Evolutionary conservation across 2,329 filamentous ascomycete genomes (phyloP), one percentile per base, ranked within the genome.

Genomic region (Coniella lustricola): DNA sequence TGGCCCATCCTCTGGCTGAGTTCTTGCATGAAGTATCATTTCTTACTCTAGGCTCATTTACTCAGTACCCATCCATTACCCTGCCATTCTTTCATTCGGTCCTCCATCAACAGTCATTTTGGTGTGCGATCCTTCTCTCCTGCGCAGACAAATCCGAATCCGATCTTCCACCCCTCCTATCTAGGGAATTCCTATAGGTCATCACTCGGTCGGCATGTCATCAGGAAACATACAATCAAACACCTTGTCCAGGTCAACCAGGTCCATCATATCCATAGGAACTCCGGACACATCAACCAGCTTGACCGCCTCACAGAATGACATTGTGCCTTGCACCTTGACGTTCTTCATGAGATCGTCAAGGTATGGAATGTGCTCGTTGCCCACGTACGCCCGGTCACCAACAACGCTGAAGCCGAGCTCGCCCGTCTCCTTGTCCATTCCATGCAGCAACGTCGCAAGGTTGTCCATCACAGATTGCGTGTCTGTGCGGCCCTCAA

Each of bases 361-460:
- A n/a, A 71, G 55, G 44, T 69, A 75, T 1, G 57, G 54, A 39
- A 76, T 68, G 48, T 67, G 69, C 50, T 67, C 16, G 3, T 71
- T 71, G 32, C 72, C 63, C 36, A 69, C 63, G 1, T 66, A 54
- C 1, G 70, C 70, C 1, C 63, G 50, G 42, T 73, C 73, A 3
- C 71, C 71, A 0, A 64, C 64, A 3, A 66, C 64, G 40, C 64
- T 65, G 36, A 75, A 58, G 50, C 65, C 60, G 18, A 75, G 57
- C 0, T 64, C 56, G 22, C 54, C 54, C 2, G 75, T 61, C 0
- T 70, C 57, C 0, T 54, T 57, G 2, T 57, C 57, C 43, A 74
- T 70, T 42, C 57, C 60, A 10, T 61, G 56, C 1, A 75, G 58
- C 7, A 76, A 61, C 3, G 59, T 53, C 0, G 62, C 61, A 1